Conservation (phyloP, 2,329 filamentous ascomycete species). For the Hortaea sp. region DNA sequence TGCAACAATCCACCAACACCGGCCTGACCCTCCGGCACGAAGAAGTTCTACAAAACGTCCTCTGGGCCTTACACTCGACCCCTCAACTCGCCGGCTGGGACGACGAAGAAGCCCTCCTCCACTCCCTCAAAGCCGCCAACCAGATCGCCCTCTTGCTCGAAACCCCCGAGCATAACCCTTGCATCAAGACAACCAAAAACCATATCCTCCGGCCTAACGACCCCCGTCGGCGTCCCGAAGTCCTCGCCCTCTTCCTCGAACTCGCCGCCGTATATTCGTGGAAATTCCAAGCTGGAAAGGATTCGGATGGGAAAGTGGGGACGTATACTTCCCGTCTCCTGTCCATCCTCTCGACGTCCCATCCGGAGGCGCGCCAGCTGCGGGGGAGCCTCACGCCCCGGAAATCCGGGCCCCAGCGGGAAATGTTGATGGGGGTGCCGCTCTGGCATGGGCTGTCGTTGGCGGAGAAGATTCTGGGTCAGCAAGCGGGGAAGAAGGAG, state of each 20-base stretch:
- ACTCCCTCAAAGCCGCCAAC: slow-evolving; percentile 29
- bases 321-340: slow-evolving; percentile 32
- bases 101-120: slow-evolving; percentile 27
- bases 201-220: slow-evolving; percentile 14
- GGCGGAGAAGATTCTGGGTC: slow-evolving; percentile 30
- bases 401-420: slow-evolving; percentile 8
- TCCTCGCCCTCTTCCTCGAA: slow-evolving; percentile 35
- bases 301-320: slow-evolving; percentile 29
- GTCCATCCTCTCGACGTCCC: not conserved
- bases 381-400: slow-evolving; percentile 3
- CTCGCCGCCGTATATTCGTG: slow-evolving; percentile 32
- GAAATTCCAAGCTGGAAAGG: slow-evolving; percentile 22
- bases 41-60: slow-evolving; percentile 23
- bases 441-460: slow-evolving; percentile 36
- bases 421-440: slow-evolving; percentile 25
- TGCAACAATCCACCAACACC: slow-evolving; percentile 23
- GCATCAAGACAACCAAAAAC: slow-evolving; percentile 6
- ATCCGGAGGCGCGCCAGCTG: not conserved
- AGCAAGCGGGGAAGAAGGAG: slow-evolving; percentile 20
- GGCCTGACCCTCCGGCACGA: slow-evolving; percentile 24
- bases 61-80: slow-evolving; percentile 26
- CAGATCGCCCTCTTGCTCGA: slow-evolving; percentile 33
- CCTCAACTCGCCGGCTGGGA: slow-evolving; percentile 24
- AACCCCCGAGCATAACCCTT: slow-evolving; percentile 26
- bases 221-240: slow-evolving; percentile 24